Base-by-base conservation (phyloP, 371 early-diverging fungal genomes). In the Saksenaea oblongispora region DNA sequence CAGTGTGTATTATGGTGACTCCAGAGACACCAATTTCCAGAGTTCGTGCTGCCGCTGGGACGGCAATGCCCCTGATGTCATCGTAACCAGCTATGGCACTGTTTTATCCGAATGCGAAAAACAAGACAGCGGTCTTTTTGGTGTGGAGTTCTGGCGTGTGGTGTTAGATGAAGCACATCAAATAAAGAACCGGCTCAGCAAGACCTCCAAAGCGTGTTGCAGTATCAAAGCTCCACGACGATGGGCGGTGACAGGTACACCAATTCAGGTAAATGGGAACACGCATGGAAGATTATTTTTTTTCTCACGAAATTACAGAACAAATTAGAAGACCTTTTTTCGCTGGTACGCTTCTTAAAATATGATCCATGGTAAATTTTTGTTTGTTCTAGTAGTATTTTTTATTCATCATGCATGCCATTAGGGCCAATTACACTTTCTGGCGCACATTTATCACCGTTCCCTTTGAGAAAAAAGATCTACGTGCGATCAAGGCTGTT, bases 201-300 rank as follows among this genome's bases (percentile, higher is more conserved):
- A 81, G 64, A 83, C 83, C 8, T 79, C 89, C 1, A 83, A 78
- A n/a, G 87, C 87, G 0, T 87, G 85, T 47, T 80, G 69, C 42
- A 80, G 71, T n/a, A 56, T 95, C 18, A 72, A 76, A 37, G 84
- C 89, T n/a, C 66, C 66, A 15, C 79, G 91, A 41, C 76, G 93
- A 42, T 94, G 95, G 91, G 87, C 89, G 0, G 80, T 95, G 0
- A 92, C 93, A 2, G 92, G 91, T 4, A 91, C 92, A 8, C 92
- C 92, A 26, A 89, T 91, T 39, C 84, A 85, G 60, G 68, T 67
- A 58, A 47, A 51, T n/a, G 1, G n/a, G 24, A n/a, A 35, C 34
- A 1, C 18, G 22, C 14, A 56, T 11, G 9, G 54, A 18, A 36
- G 17, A 54, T 22, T 18, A n/a, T 37, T 34, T 44, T 44, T 26